These are phyloP conservation scores for Ambrosia trifida DNA, from an alignment of 129 eudicot species.

Conservation along the genomic window DNA sequence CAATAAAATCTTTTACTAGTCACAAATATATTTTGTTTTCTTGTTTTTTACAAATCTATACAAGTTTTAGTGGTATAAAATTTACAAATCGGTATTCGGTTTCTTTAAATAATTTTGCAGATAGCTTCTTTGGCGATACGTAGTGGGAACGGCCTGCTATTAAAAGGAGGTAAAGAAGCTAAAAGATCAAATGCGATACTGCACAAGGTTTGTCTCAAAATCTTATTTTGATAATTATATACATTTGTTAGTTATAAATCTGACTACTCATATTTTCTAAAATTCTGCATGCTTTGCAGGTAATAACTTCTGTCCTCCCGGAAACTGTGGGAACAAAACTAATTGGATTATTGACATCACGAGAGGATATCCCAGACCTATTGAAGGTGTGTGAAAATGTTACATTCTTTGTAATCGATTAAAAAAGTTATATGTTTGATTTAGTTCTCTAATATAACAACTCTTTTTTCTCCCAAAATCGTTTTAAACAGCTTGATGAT, in stretches of 20 bases:
- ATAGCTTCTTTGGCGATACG: conserved; percentile 96
- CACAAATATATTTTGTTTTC: conserved; percentile 13
- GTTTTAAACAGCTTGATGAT: conserved; percentile 72
- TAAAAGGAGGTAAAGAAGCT: conserved; percentile 98
- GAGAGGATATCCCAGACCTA: conserved; percentile 84
- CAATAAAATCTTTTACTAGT: conserved; percentile 5
- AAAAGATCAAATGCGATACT: conserved; percentile 73
- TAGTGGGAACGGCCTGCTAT: conserved; percentile 84
- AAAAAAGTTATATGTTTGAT: background rate
- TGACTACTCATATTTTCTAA: background rate
- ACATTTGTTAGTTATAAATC: conserved; percentile 3
- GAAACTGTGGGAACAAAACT: conserved; percentile 66
- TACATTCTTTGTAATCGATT: background rate
- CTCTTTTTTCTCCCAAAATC: background rate
- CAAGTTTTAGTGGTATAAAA: background rate
- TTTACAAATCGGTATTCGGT: background rate
- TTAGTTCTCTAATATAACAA: background rate
- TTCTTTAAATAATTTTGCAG: conserved; percentile 38
- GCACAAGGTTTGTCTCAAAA: conserved; percentile 64
- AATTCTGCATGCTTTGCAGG: conserved; percentile 40
- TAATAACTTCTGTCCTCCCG: conserved; percentile 73
- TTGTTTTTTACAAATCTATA: background rate
- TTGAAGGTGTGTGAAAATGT: conserved; percentile 54
- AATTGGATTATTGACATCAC: conserved; percentile 77
- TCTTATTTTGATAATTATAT: background rate